Conservation (phyloP, 2,329 filamentous ascomycete species). For the Colletotrichum gigasporum region DNA sequence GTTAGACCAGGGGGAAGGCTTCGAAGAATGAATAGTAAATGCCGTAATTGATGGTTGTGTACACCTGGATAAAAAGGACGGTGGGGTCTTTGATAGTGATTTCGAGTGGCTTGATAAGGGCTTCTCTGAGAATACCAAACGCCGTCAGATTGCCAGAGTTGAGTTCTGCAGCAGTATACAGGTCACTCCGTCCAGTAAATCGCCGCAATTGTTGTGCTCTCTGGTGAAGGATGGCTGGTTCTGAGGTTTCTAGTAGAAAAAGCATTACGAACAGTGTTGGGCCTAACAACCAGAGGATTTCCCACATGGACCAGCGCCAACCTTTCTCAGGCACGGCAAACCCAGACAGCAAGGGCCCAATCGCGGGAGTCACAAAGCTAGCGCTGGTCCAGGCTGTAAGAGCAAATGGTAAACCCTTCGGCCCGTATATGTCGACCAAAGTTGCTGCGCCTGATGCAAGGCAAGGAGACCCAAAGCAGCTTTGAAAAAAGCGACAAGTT, state of each 20-base stretch:
- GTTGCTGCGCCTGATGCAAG: constrained; percentile 40
- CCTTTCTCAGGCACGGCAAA: constrained; percentile 52
- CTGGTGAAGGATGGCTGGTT: no score
- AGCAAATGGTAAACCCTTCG: constrained; percentile 50
- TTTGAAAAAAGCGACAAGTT: constrained; percentile 60
- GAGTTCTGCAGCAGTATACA: no score
- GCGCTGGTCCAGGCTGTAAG: constrained; percentile 55
- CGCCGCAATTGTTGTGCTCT: no score
- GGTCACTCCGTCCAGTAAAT: no score
- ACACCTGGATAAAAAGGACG: constrained; percentile 52
- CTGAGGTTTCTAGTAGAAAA: constrained; percentile 70
- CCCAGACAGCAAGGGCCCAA: constrained; percentile 58
- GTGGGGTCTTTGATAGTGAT: constrained; percentile 50
- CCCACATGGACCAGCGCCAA: constrained; percentile 59
- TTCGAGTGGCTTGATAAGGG: constrained; percentile 49
- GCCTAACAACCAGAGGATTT: constrained; percentile 44
- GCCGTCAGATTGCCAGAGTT: no score
- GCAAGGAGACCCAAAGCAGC: constrained; percentile 50
- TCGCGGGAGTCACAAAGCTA: constrained; percentile 53
- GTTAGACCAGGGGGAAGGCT: constrained; percentile 56
- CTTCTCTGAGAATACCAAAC: no score
- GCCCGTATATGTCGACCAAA: constrained; percentile 40
- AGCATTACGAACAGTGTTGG: constrained; percentile 61
- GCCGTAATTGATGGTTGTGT: constrained; percentile 52
- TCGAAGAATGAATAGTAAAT: constrained; percentile 59